phyloP scores from a whole-genome alignment of 345 rosid genomes.

The Syzygium grande region DNA sequence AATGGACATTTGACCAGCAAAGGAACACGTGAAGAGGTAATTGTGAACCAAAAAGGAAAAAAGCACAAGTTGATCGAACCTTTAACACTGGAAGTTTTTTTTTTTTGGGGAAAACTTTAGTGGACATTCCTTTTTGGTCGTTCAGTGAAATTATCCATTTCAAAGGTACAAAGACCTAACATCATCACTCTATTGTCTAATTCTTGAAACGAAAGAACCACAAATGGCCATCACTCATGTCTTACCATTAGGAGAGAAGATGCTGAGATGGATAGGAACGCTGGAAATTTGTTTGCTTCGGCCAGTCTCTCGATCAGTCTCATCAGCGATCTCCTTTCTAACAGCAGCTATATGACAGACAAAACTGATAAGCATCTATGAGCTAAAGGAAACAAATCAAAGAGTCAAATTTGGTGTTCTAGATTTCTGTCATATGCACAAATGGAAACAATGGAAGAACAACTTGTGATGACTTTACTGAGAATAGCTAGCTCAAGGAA shows the following conservation, averaged over 20 bases:
- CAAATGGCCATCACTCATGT: not conserved
- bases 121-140: not conserved
- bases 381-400: not conserved
- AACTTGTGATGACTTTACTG: not conserved
- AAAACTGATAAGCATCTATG: not conserved
- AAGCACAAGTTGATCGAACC: not conserved
- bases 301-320: slow-evolving; percentile 96
- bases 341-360: slow-evolving; percentile 59
- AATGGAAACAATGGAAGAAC: not conserved
- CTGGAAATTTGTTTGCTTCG: slow-evolving; percentile 72
- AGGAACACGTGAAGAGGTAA: not conserved
- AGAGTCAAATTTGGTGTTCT: not conserved
- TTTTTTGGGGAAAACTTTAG: not conserved
- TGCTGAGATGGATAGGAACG: slow-evolving; percentile 94
- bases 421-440: not conserved
- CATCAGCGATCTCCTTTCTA: slow-evolving; percentile 82
- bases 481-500: not conserved
- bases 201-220: not conserved
- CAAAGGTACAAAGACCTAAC: not conserved
- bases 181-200: not conserved
- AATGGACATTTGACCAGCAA: not conserved
- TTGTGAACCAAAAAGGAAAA: not conserved
- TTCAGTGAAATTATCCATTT: not conserved
- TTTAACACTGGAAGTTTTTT: not conserved
- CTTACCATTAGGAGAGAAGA: slow-evolving; percentile 90